Conservation (phyloP, 345 rosid species). For the Bruguiera sexangula region DNA sequence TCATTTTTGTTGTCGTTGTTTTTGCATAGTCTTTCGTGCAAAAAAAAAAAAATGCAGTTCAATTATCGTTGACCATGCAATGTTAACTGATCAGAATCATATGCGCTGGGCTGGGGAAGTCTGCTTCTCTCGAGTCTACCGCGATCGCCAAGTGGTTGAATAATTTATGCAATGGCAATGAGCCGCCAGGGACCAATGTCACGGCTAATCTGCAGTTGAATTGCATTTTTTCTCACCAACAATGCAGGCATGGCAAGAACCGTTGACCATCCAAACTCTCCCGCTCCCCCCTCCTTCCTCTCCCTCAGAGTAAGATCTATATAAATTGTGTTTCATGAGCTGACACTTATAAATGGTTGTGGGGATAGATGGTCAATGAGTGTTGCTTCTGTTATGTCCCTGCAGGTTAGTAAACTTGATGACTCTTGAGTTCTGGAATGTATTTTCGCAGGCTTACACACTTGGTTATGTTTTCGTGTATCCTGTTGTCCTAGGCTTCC, state of each 20-base stretch:
- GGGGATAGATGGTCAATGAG: no score
- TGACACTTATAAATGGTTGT: no score
- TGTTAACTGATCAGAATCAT: slow-evolving; percentile 59
- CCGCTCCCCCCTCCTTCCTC: no score
- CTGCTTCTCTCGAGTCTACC: slow-evolving; percentile 89
- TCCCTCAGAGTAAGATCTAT: no score
- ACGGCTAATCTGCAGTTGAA: no score
- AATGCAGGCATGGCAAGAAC: slow-evolving; percentile 78
- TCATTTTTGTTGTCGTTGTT: no score
- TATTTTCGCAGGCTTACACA: slow-evolving; percentile 70
- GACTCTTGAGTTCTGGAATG: slow-evolving; percentile 75
- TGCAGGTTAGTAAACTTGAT: slow-evolving; percentile 78
- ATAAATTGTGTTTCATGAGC: no score
- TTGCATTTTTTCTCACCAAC: not conserved
- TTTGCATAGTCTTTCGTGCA: no score
- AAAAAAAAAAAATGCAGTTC: not conserved
- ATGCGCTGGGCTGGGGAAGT: slow-evolving; percentile 99
- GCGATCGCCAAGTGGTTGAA: slow-evolving; percentile 66
- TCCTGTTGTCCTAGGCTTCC: not conserved
- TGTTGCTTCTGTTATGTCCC: slow-evolving; percentile 8
- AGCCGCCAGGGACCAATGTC: no score
- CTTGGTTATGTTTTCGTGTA: slow-evolving; percentile 50
- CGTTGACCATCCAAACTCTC: slow-evolving; percentile 66
- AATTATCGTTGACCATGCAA: not conserved
- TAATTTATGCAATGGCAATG: no score